phyloP scores from a whole-genome alignment of 2,329 filamentous ascomycete genomes.

The Ophiostoma sp. region DNA sequence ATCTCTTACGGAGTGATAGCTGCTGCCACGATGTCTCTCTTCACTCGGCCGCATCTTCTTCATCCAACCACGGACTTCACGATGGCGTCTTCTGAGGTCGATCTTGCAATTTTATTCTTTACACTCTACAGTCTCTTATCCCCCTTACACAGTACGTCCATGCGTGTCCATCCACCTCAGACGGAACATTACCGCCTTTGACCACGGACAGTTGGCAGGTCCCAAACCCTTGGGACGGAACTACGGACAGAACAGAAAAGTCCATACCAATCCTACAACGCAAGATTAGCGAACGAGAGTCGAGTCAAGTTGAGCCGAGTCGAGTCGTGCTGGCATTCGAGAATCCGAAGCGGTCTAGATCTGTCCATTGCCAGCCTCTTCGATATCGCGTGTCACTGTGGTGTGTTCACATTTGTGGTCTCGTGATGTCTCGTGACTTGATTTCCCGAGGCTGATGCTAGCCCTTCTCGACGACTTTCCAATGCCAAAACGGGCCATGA shows the following conservation, averaged over 20 bases:
- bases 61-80: not conserved
- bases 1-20: not conserved
- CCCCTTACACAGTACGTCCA: not conserved
- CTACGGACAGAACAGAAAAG: not conserved
- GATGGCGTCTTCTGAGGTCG: not conserved
- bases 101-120: not conserved
- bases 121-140: not conserved
- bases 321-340: not conserved
- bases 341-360: not conserved
- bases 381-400: not conserved
- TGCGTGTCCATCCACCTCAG: not conserved
- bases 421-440: not conserved
- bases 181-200: not conserved
- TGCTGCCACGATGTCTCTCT: not conserved
- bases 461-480: no score
- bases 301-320: not conserved
- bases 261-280: not conserved
- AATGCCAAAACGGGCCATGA: not conserved
- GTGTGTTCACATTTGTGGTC: not conserved
- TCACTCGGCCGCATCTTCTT: not conserved
- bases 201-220: not conserved
- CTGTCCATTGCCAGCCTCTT: not conserved
- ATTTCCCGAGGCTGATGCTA: not conserved
- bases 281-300: not conserved
- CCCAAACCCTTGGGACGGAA: constrained; percentile 1